phyloP scores from a whole-genome alignment of 2,329 filamentous ascomycete genomes.

The Fusarium brachygibbosum region DNA sequence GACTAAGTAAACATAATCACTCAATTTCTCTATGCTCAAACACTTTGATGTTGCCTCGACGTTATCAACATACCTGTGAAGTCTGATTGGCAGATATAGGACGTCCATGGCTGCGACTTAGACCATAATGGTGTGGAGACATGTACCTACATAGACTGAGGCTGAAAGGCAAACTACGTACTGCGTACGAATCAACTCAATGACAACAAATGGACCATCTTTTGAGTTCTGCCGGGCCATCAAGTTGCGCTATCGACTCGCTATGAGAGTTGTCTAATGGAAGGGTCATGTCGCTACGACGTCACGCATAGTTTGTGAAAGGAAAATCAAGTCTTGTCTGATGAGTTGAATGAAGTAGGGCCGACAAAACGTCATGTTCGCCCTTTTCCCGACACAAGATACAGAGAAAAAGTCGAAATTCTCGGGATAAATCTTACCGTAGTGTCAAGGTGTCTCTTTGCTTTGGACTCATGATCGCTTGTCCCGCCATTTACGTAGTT shows the following conservation, averaged over 20 bases:
- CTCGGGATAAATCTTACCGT: neutral
- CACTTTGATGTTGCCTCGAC: neutral
- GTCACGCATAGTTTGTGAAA: neutral
- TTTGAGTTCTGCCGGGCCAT: neutral
- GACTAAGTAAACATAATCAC: neutral
- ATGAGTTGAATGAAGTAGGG: neutral
- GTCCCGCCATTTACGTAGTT: conserved; percentile 27
- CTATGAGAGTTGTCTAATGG: neutral
- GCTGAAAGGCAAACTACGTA: neutral
- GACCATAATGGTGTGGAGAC: conserved; percentile 15
- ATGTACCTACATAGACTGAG: neutral
- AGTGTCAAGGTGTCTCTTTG: neutral
- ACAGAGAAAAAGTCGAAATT: neutral
- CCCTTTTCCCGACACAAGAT: neutral
- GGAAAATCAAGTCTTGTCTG: neutral
- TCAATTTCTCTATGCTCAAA: neutral
- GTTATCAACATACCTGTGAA: neutral
- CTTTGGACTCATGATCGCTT: conserved; percentile 7
- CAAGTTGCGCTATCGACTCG: neutral
- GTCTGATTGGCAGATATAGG: neutral
- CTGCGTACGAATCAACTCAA: neutral
- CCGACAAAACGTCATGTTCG: conserved; percentile 12
- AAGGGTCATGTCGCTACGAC: neutral
- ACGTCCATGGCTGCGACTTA: conserved; percentile 1
- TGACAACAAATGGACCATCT: neutral